Percentiles rank a stretch among this genome's conserved stretches.
Evolutionary conservation across 805 yeast genomes (phyloP).

Genomic region (Lipomyces orientalis): DNA sequence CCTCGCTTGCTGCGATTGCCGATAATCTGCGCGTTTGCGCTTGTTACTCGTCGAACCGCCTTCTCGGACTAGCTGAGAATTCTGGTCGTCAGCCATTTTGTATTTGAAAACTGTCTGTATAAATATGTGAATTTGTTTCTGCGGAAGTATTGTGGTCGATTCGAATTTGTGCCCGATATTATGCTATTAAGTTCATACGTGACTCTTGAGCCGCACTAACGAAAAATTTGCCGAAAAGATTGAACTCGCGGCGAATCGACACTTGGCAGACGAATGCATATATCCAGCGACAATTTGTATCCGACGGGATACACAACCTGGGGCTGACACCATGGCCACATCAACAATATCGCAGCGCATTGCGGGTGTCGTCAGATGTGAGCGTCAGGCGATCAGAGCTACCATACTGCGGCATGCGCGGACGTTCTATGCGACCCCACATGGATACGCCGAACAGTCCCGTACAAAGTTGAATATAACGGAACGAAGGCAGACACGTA

Average conservation of each 20-base stretch:
- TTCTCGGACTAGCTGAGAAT: background rate
- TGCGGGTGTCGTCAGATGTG: background rate
- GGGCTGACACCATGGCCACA: background rate
- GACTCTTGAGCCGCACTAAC: background rate
- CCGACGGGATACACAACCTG: background rate
- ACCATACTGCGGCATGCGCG: background rate
- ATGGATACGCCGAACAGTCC: background rate
- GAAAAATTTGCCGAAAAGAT: background rate
- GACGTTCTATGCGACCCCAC: background rate
- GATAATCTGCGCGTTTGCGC: constrained; percentile 47
- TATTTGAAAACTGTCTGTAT: background rate
- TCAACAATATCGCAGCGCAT: background rate
- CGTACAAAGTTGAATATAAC: background rate
- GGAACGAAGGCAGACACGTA: background rate
- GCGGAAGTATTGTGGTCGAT: background rate
- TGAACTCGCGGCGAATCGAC: background rate
- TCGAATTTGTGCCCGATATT: background rate
- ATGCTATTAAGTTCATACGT: background rate
- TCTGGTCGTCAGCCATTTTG: background rate
- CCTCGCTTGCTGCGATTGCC: constrained; percentile 55
- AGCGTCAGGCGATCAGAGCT: background rate
- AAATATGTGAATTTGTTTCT: background rate
- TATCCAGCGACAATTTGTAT: background rate
- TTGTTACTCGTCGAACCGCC: constrained; percentile 17
- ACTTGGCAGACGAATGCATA: background rate